A percentile compares a stretch with the other conserved stretches of the same genome.
Evolutionary conservation across 2,329 filamentous ascomycete species (phyloP).

Genomic region (Arthroderma sp.): DNA sequence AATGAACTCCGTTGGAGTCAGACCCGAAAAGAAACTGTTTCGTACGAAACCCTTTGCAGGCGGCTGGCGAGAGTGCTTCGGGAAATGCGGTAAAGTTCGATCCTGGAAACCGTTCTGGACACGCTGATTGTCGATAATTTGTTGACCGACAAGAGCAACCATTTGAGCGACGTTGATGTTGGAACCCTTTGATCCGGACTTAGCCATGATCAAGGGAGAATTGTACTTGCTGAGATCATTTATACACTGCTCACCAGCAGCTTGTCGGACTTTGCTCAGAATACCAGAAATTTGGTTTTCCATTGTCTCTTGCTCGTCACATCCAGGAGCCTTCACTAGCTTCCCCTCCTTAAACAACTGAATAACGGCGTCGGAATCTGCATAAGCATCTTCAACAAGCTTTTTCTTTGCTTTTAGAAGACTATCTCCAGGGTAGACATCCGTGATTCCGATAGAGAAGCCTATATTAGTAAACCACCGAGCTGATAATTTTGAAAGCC

Average conservation of each 20-base stretch:
- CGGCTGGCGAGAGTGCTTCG: slow-evolving; percentile 83
- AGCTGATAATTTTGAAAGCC: slow-evolving; percentile 79
- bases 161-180: slow-evolving; percentile 98
- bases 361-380: slow-evolving; percentile 71
- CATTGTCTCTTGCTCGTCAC: slow-evolving; percentile 80
- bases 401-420: slow-evolving; percentile 60
- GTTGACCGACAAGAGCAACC: slow-evolving; percentile 93
- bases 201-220: slow-evolving; percentile 89
- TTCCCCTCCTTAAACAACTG: slow-evolving; percentile 65
- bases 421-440: slow-evolving; percentile 69
- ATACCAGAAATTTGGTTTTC: slow-evolving; percentile 86
- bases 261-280: slow-evolving; percentile 78
- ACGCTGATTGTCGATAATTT: slow-evolving; percentile 89
- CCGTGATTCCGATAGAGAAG: slow-evolving; percentile 90
- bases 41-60: slow-evolving; percentile 91
- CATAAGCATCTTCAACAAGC: slow-evolving; percentile 66
- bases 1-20: slow-evolving; percentile 83
- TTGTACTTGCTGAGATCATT: slow-evolving; percentile 82
- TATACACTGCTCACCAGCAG: slow-evolving; percentile 84
- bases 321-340: slow-evolving; percentile 74
- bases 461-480: slow-evolving; percentile 78
- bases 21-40: slow-evolving; percentile 92
- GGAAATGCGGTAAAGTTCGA: slow-evolving; percentile 84
- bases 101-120: slow-evolving; percentile 95
- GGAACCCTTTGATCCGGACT: slow-evolving; percentile 91